These are phyloP conservation scores for Isoetes taiwanensis DNA, from an alignment of 75 land plant species.

Conservation along the genomic window DNA sequence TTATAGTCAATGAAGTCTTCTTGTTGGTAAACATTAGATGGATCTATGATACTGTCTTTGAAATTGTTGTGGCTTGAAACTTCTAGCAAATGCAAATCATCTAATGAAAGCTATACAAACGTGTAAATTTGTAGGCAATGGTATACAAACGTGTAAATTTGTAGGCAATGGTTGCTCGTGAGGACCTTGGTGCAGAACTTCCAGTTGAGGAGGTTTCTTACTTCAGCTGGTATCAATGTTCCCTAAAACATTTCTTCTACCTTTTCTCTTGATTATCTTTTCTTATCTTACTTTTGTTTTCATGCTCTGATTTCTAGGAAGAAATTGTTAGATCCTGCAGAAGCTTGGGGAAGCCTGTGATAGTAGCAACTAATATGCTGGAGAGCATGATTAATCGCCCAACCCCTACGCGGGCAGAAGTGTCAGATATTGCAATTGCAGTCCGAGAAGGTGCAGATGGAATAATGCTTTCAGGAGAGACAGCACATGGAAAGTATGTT, in stretches of 20 bases:
- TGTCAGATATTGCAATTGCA: constrained; percentile 5
- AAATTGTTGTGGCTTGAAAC: no score
- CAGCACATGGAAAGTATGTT: constrained; percentile 4
- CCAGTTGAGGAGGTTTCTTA: not conserved
- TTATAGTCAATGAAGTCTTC: no score
- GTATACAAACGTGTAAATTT: no score
- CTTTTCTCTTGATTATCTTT: not conserved
- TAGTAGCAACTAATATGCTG: constrained; percentile 7
- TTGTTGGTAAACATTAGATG: no score
- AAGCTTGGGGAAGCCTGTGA: not conserved
- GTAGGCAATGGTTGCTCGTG: constrained; percentile 3
- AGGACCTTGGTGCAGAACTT: constrained; percentile 6
- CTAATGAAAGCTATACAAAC: no score
- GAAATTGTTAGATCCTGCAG: not conserved
- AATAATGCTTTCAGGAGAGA: constrained; percentile 1
- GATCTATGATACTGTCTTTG: no score
- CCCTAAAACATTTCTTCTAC: no score
- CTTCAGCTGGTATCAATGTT: not conserved
- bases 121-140: no score
- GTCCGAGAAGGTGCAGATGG: constrained; percentile 7
- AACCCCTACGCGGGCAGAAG: constrained; percentile 1
- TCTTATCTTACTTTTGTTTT: not conserved
- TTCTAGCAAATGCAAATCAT: no score
- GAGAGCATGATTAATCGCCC: constrained; percentile 7
- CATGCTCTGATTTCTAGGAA: not conserved